Evolutionary conservation across 2,329 filamentous ascomycete species (phyloP).

Genomic region (Colletotrichum sidae): DNA sequence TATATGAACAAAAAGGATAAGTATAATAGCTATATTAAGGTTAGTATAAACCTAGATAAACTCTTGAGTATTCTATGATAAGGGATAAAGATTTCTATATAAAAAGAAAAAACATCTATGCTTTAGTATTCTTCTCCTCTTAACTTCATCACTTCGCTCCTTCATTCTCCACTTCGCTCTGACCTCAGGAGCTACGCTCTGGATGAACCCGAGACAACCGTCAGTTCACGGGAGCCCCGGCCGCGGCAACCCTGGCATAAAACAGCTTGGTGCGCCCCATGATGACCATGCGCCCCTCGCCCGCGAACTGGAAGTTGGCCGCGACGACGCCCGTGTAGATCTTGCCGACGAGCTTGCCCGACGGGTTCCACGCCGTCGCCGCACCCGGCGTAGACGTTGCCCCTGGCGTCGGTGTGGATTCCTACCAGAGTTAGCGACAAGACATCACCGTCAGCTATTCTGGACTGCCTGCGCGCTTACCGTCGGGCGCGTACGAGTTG

Average conservation of each 20-base stretch:
- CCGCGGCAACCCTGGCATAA: constrained; percentile 45
- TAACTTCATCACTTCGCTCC: too few species aligned
- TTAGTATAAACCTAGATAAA: too few species aligned
- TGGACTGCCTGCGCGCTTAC: constrained; percentile 44
- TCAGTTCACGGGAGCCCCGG: constrained; percentile 13
- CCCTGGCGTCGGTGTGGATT: constrained; percentile 65
- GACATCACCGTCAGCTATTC: too few species aligned
- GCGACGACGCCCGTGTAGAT: constrained; percentile 60
- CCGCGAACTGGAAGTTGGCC: constrained; percentile 60
- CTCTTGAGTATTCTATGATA: too few species aligned
- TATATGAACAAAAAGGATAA: too few species aligned
- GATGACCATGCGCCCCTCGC: constrained; percentile 50
- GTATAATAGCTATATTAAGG: too few species aligned
- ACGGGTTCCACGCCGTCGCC: constrained; percentile 61
- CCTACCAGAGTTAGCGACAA: neutral
- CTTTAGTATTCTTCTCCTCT: too few species aligned
- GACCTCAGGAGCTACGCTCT: too few species aligned
- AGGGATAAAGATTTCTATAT: too few species aligned
- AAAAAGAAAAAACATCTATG: too few species aligned
- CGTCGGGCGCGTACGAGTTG: constrained; percentile 67
- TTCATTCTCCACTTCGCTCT: too few species aligned
- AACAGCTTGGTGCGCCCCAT: constrained; percentile 49
- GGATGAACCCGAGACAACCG: too few species aligned
- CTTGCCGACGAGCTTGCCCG: constrained; percentile 64
- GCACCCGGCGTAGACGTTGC: constrained; percentile 65